Evolutionary conservation across 768 basidiomycete species (phyloP).

Genomic region (Cubamyces sp.): DNA sequence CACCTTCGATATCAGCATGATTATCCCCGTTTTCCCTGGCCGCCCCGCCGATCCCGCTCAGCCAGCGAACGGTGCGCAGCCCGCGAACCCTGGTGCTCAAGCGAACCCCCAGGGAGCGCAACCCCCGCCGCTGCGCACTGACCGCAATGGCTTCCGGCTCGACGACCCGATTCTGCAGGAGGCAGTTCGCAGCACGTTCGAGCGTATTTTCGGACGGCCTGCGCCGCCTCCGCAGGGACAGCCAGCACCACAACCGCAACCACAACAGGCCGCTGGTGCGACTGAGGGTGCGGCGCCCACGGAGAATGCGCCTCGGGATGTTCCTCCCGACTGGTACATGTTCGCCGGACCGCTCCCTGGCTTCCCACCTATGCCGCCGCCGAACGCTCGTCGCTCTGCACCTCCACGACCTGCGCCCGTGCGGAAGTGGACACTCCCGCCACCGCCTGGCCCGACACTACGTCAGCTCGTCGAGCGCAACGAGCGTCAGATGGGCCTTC

Average conservation of each 20-base stretch:
- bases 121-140: slow-evolving; percentile 14
- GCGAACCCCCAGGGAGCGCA: slow-evolving; percentile 5
- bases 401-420: slow-evolving; percentile 40
- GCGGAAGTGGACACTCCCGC: slow-evolving; percentile 60
- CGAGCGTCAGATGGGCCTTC: slow-evolving; percentile 71
- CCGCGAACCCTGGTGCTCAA: background rate
- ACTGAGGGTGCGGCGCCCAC: slow-evolving; percentile 4
- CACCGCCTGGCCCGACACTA: slow-evolving; percentile 69
- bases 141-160: slow-evolving; percentile 18
- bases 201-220: slow-evolving; percentile 16
- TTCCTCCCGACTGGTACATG: slow-evolving; percentile 15
- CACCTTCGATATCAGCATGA: slow-evolving; percentile 30
- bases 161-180: slow-evolving; percentile 19
- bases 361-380: slow-evolving; percentile 19
- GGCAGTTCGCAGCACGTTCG: slow-evolving; percentile 16
- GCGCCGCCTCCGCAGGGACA: slow-evolving; percentile 19
- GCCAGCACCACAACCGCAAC: slow-evolving; percentile 1
- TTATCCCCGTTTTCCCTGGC: slow-evolving; percentile 26
- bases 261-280: slow-evolving; percentile 1
- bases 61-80: slow-evolving; percentile 4
- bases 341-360: slow-evolving; percentile 20
- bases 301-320: slow-evolving; percentile 3
- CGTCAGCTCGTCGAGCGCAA: slow-evolving; percentile 74
- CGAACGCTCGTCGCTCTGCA: slow-evolving; percentile 25
- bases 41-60: slow-evolving; percentile 10